Evolutionary conservation across 2,329 filamentous ascomycete genomes (phyloP).

Genomic region (Calonectria fujianensis): DNA sequence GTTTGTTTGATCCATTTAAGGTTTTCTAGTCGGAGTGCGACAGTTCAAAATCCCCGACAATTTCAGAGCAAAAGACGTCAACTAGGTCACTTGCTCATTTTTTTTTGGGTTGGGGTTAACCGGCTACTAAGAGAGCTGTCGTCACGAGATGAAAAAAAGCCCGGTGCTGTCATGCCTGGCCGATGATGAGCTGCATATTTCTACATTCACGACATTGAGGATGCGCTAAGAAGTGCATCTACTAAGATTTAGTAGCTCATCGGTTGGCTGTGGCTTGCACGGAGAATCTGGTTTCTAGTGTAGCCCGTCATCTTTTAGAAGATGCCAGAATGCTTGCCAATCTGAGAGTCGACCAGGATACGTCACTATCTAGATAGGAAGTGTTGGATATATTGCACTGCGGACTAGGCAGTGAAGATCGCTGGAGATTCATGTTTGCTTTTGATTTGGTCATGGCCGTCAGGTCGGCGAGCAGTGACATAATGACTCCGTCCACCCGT

Average conservation of each 20-base stretch:
- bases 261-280: background rate
- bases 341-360: background rate
- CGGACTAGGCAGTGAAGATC: background rate
- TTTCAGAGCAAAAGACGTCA: background rate
- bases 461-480: constrained; percentile 1
- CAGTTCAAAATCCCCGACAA: background rate
- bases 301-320: constrained; percentile 1
- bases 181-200: background rate
- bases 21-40: background rate
- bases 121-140: background rate
- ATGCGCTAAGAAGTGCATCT: background rate
- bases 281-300: background rate
- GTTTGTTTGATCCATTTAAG: background rate
- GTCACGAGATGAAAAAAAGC: background rate
- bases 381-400: background rate
- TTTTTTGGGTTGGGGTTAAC: background rate
- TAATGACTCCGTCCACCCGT: constrained; percentile 1
- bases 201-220: background rate
- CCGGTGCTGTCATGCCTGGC: background rate
- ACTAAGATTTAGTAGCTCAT: background rate
- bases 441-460: background rate
- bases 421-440: background rate
- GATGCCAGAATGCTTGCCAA: background rate
- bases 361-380: background rate
- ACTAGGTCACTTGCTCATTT: background rate